Base-by-base conservation (phyloP, 345 rosid species). In the Abelmoschus esculentus region DNA sequence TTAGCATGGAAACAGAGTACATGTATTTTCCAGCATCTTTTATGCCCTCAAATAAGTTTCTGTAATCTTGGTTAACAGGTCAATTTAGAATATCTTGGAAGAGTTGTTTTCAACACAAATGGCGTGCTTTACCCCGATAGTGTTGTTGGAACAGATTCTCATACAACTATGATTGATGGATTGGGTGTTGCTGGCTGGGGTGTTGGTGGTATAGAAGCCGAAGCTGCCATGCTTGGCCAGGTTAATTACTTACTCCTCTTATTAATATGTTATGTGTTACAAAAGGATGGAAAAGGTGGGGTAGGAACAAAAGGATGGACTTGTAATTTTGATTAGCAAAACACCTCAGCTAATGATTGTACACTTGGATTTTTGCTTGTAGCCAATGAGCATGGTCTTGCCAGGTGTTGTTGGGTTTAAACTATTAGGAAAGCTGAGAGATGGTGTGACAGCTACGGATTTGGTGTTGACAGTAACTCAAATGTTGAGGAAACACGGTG, bases 351-450 rank as follows among this genome's bases (percentile, higher is more conserved):
- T 46, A 70, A 29, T 49, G 15, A 40, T 55, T 73, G 28, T 26
- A 13, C 10, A 31, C 71, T 47, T 70, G 71, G 29, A 13, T 56
- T 56, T 70, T 40, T 65, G 12, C 36, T 44, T 81, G 81, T 84
- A 92, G 98, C 98, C 98, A 34, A 92, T 92, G 96, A 92, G 98
- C 84, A 92, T 92, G 98, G 98, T 92, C 66, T 79, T 92, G 78
- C 96, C 98, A 54, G 98, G 98, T 80, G 98, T 90, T 60, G 96
- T 92, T 75, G 98, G 98, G 31, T 92, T 90, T 68, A 90, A 92
- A 71, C 80, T 92, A 76, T 54, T 80, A 0, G 90, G 96, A 61
- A 92, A 92, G 76, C 75, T 92, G 66, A 85, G 85, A 66, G 76
- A 92, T 84, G 98, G 96, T 68, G 91, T 92, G 67, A 92, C 96